Conservation (phyloP, 73 alveolate genomes). For the Paramecium caudatum region DNA sequence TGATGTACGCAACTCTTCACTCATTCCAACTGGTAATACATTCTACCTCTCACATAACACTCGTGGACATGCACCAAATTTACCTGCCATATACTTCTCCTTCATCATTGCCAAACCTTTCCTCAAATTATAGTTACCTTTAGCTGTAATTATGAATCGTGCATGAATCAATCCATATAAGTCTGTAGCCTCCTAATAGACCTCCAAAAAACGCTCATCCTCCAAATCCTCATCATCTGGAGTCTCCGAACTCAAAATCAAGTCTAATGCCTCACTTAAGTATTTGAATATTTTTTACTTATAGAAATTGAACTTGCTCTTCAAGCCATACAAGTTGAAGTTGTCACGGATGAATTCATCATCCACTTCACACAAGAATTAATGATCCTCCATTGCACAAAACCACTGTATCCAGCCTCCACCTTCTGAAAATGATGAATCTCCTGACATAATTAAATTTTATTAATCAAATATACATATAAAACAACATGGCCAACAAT, state of each 20-base stretch:
- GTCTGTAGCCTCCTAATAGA: conserved; percentile 94
- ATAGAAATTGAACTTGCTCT: conserved; percentile 78
- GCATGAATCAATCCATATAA: conserved; percentile 96
- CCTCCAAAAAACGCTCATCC: conserved; percentile 88
- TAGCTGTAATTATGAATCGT: conserved; percentile 92
- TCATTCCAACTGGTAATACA: conserved; percentile 96
- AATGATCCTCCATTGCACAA: conserved; percentile 96
- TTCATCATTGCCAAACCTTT: conserved; percentile 94
- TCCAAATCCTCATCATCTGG: conserved; percentile 96
- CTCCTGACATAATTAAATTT: conserved; percentile 67
- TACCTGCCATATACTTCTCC: conserved; percentile 93
- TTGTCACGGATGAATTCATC: conserved; percentile 92
- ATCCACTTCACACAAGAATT: conserved; percentile 92
- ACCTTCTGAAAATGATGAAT: conserved; percentile 72
- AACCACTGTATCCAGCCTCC: conserved; percentile 95
- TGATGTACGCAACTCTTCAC: conserved; percentile 95
- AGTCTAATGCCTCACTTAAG: conserved; percentile 86
- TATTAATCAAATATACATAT: no score
- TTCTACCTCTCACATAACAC: conserved; percentile 95
- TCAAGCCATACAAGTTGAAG: conserved; percentile 90
- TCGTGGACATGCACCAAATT: conserved; percentile 98
- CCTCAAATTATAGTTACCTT: conserved; percentile 84
- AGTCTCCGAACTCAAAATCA: conserved; percentile 93
- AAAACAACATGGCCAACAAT: no score
- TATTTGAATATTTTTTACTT: conserved; percentile 49